Evolutionary conservation across 148 eudicot species (phyloP).

Genomic region (Persicaria tinctoria): DNA sequence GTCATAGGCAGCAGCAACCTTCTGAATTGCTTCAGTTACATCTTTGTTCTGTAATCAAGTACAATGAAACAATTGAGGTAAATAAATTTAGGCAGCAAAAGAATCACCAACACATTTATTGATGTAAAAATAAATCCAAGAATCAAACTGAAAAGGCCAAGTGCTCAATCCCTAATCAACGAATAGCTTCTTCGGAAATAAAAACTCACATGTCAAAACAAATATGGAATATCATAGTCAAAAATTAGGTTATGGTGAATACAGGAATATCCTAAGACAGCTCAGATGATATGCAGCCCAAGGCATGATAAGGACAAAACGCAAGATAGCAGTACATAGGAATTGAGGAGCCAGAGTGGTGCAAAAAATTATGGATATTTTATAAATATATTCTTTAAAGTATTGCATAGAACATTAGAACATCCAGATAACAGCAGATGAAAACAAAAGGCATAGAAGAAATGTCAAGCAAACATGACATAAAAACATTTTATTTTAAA

Average conservation of each 20-base stretch:
- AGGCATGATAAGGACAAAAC: background rate
- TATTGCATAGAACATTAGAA: background rate
- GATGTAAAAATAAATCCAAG: background rate
- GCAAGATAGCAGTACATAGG: background rate
- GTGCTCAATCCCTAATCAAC: background rate
- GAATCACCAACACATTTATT: background rate
- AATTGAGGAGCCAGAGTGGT: background rate
- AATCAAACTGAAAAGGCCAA: background rate
- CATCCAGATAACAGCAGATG: background rate
- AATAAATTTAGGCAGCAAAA: background rate
- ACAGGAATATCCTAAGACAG: background rate
- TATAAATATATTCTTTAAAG: background rate
- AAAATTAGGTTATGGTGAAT: too few species aligned
- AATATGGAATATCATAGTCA: background rate
- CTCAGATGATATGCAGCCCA: background rate
- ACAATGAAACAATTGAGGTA: background rate
- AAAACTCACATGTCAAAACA: background rate
- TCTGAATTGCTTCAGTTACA: constrained; percentile 81
- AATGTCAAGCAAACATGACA: background rate
- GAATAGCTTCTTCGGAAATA: background rate
- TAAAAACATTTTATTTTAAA: too few species aligned
- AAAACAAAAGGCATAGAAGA: background rate
- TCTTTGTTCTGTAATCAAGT: constrained; percentile 58
- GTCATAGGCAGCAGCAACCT: constrained; percentile 89
- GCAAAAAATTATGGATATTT: background rate